Evolutionary conservation across 352 stramenopile genomes (phyloP).

Genomic region (Pythium dissotocum): DNA sequence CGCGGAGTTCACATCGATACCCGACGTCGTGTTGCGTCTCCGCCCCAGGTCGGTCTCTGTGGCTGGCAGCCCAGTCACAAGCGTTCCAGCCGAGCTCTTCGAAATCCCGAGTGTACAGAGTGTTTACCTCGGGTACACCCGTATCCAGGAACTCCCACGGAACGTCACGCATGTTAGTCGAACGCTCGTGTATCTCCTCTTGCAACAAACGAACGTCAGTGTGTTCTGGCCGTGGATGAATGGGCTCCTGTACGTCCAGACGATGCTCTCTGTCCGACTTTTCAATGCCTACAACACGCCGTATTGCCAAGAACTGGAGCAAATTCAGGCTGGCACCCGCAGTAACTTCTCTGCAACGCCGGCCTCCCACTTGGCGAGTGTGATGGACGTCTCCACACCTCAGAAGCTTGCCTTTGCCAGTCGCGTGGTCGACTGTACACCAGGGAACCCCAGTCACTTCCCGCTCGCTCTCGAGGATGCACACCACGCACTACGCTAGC

Average conservation of each 20-base stretch:
- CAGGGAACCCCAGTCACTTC: not conserved
- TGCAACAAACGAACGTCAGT: not conserved
- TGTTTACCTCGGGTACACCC: too few species aligned
- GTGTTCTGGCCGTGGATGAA: not conserved
- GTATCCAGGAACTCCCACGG: not conserved
- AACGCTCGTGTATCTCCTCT: not conserved
- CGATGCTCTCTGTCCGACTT: not conserved
- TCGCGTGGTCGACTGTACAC: not conserved
- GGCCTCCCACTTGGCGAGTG: not conserved
- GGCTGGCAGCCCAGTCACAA: not conserved
- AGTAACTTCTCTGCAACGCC: not conserved
- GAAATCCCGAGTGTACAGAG: not conserved
- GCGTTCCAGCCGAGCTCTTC: not conserved
- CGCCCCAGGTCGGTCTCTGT: slow-evolving; percentile 8
- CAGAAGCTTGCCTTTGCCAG: not conserved
- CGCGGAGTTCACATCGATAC: slow-evolving; percentile 13
- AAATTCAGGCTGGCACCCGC: not conserved
- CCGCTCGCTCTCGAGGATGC: too few species aligned
- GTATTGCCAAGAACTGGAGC: not conserved
- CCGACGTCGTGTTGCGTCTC: slow-evolving; percentile 5
- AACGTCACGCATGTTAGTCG: not conserved
- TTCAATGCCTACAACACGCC: not conserved
- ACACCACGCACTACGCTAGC: too few species aligned
- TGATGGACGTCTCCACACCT: not conserved
- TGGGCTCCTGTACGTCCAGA: not conserved